Conservation (phyloP, 148 eudicot genomes). For the Amaranthus hypochondriacus region DNA sequence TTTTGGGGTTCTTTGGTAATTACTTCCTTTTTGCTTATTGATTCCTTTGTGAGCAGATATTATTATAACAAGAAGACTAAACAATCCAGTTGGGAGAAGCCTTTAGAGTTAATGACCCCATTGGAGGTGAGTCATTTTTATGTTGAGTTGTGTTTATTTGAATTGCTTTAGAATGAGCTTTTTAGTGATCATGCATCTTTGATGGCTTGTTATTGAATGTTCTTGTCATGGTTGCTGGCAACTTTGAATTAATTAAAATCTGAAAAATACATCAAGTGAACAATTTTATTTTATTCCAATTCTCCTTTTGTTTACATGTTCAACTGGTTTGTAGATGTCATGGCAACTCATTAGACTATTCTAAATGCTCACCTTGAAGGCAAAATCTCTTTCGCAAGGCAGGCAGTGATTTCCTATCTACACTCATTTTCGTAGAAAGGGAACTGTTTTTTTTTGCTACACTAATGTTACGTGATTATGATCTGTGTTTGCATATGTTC, state of each 20-base stretch:
- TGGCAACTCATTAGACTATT: conserved; percentile 85
- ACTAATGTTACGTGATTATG: conserved; percentile 5
- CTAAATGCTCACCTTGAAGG: conserved; percentile 75
- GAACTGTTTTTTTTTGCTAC: conserved; percentile 1
- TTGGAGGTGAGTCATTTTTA: conserved; percentile 63
- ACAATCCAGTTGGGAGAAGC: conserved; percentile 98
- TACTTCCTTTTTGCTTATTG: background rate
- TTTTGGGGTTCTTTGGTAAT: conserved; percentile 3
- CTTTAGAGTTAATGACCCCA: conserved; percentile 90
- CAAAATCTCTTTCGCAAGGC: conserved; percentile 78
- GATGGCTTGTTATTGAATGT: conserved; percentile 18
- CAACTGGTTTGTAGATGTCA: conserved; percentile 88
- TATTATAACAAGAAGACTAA: conserved; percentile 88
- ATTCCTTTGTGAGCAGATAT: conserved; percentile 43
- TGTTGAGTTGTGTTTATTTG: conserved; percentile 13
- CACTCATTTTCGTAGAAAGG: conserved; percentile 38
- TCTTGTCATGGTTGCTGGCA: conserved; percentile 27
- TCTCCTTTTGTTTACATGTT: conserved; percentile 86
- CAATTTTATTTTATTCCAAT: conserved; percentile 51
- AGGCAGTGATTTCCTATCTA: conserved; percentile 73
- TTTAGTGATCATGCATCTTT: conserved; percentile 18
- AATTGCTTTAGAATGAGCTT: conserved; percentile 7
- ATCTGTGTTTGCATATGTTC: background rate
- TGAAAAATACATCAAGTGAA: conserved; percentile 23
- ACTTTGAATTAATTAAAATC: conserved; percentile 24